phyloP scores from a whole-genome alignment of 2,329 filamentous ascomycete genomes.

The Neofusicoccum ribis region DNA sequence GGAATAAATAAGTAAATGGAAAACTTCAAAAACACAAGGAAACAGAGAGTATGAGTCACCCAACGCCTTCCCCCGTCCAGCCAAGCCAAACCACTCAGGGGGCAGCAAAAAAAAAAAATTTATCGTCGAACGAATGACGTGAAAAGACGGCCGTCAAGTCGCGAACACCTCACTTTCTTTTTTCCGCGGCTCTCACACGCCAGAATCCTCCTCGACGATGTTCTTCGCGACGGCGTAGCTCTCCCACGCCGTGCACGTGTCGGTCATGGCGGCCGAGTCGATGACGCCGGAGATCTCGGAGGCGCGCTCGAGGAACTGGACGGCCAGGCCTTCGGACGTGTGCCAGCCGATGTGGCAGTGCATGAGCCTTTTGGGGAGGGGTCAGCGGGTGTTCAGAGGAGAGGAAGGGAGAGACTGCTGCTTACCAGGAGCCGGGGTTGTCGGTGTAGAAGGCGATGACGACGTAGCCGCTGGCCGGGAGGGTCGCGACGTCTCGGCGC shows the following conservation, averaged over 20 bases:
- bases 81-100: too few relatives aligned
- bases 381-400: neutral
- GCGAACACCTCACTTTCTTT: too few relatives aligned
- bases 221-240: slow-evolving; percentile 23
- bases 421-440: slow-evolving; percentile 50
- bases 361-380: slow-evolving; percentile 25
- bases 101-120: too few relatives aligned
- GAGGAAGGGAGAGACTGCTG: neutral
- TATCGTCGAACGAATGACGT: too few relatives aligned
- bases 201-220: slow-evolving; percentile 28
- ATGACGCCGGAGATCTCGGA: slow-evolving; percentile 29
- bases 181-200: slow-evolving; percentile 21
- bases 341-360: slow-evolving; percentile 35
- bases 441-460: slow-evolving; percentile 54
- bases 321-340: slow-evolving; percentile 23
- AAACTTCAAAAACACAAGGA: too few relatives aligned
- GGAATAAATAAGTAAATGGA: too few relatives aligned
- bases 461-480: slow-evolving; percentile 39
- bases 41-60: too few relatives aligned
- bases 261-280: slow-evolving; percentile 21
- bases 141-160: too few relatives aligned
- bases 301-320: slow-evolving; percentile 27
- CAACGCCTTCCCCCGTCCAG: too few relatives aligned
- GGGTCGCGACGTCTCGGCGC: slow-evolving; percentile 34
- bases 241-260: slow-evolving; percentile 29